Evolutionary conservation across 139 green algal species (phyloP).

Genomic region (Astrephomene gubernaculifera): DNA sequence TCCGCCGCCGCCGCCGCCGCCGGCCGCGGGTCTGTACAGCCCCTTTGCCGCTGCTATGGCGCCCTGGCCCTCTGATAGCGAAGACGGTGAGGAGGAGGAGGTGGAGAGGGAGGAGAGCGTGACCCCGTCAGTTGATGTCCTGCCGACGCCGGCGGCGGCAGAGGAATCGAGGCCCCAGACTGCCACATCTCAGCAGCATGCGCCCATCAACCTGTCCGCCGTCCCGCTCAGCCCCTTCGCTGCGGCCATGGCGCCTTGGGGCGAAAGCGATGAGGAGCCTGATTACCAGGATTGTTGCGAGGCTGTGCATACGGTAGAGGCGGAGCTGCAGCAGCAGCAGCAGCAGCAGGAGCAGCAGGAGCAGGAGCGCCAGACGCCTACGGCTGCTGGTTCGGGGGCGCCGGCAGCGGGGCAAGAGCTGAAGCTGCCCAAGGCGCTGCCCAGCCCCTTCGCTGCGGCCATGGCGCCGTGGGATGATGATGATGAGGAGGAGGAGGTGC

Average conservation of each 20-base stretch:
- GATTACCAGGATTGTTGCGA: too few species aligned
- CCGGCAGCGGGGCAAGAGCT: neutral
- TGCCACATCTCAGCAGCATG: neutral
- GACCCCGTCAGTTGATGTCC: too few species aligned
- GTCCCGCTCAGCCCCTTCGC: neutral
- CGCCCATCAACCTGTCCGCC: neutral
- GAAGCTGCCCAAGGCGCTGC: neutral
- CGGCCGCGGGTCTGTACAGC: neutral
- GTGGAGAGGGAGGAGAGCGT: neutral
- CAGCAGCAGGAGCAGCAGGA: too few species aligned
- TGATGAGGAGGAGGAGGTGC: conserved; percentile 7
- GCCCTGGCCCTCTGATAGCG: neutral
- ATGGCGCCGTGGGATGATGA: conserved; percentile 11
- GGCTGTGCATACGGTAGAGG: too few species aligned
- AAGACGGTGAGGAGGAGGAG: neutral
- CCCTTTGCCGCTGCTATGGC: conserved; percentile 12
- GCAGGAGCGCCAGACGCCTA: too few species aligned
- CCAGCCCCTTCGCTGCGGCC: conserved; percentile 13
- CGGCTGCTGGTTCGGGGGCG: too few species aligned
- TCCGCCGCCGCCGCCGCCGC: neutral
- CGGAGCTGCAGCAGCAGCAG: too few species aligned
- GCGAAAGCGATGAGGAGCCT: too few species aligned
- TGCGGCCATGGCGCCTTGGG: neutral
- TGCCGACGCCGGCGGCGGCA: neutral
- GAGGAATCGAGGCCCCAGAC: neutral